A percentile compares a stretch with the other conserved stretches of the same genome.
phyloP scores from a whole-genome alignment of 2,329 filamentous ascomycete genomes.

The Colletotrichum brevisporum region DNA sequence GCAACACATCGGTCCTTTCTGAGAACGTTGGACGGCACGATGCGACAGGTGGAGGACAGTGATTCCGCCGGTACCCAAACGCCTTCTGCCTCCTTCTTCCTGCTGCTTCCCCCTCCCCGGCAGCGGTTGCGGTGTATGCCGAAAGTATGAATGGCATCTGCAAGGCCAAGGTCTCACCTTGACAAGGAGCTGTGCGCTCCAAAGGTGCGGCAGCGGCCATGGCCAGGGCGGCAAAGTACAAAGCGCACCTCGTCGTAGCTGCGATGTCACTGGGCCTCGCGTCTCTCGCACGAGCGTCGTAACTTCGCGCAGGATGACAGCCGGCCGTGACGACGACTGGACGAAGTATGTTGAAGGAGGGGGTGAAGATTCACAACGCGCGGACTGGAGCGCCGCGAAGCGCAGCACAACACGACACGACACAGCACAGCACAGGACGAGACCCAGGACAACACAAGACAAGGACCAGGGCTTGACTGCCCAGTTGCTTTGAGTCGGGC shows the following conservation, averaged over 20 bases:
- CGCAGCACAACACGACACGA: slow-evolving; percentile 1
- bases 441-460: slow-evolving; percentile 13
- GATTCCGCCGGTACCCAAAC: neutral
- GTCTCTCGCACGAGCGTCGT: slow-evolving; percentile 27
- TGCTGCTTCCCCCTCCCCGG: neutral
- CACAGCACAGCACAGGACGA: slow-evolving; percentile 14
- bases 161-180: slow-evolving; percentile 6
- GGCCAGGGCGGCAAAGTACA: slow-evolving; percentile 9
- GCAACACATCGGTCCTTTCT: slow-evolving; percentile 8
- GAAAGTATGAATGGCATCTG: slow-evolving; percentile 30
- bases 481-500: slow-evolving; percentile 27
- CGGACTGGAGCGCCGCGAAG: neutral
- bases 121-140: slow-evolving; percentile 16
- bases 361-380: slow-evolving; percentile 26
- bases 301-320: slow-evolving; percentile 38
- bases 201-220: slow-evolving; percentile 21
- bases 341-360: slow-evolving; percentile 23
- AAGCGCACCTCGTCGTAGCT: slow-evolving; percentile 29
- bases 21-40: neutral
- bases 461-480: slow-evolving; percentile 33
- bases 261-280: slow-evolving; percentile 29
- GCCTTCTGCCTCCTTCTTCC: neutral
- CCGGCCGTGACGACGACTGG: slow-evolving; percentile 34
- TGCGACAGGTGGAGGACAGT: neutral
- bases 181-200: slow-evolving; percentile 20